A percentile compares a stretch with the other conserved stretches of the same genome.
Evolutionary conservation across 345 rosid genomes (phyloP).

Genomic region (Jatropha curcas): DNA sequence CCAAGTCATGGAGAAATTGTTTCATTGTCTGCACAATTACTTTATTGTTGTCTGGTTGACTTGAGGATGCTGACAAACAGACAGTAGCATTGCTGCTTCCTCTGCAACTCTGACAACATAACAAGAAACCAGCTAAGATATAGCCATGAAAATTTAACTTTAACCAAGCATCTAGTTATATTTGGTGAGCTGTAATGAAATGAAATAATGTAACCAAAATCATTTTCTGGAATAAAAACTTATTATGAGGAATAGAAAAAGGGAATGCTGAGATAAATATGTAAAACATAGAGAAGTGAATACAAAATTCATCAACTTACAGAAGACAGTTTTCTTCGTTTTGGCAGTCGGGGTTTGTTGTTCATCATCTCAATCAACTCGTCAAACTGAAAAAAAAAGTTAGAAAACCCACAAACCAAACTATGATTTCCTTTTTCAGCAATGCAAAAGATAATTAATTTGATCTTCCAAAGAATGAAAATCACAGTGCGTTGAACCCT

Average conservation of each 20-base stretch:
- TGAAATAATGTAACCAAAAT: too few relatives aligned
- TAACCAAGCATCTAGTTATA: too few relatives aligned
- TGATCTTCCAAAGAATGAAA: too few relatives aligned
- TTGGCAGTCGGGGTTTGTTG: slow-evolving; percentile 23
- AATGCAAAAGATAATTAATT: neutral
- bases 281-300: neutral
- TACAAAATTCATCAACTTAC: neutral
- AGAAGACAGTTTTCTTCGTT: slow-evolving; percentile 21
- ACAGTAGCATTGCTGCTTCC: neutral
- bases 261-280: neutral
- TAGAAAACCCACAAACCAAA: neutral
- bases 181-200: too few relatives aligned
- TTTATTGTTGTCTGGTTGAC: slow-evolving; percentile 18
- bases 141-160: too few relatives aligned
- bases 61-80: slow-evolving; percentile 1
- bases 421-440: neutral
- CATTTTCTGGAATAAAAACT: too few relatives aligned
- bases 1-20: slow-evolving; percentile 26
- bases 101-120: slow-evolving; percentile 12
- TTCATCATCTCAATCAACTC: slow-evolving; percentile 32
- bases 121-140: neutral
- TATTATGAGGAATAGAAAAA: too few relatives aligned
- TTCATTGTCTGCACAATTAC: slow-evolving; percentile 26
- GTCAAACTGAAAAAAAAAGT: slow-evolving; percentile 19
- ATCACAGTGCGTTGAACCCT: neutral